These are phyloP conservation scores for Gossypium stocksii DNA, from an alignment of 345 rosid species.

Conservation along the genomic window DNA sequence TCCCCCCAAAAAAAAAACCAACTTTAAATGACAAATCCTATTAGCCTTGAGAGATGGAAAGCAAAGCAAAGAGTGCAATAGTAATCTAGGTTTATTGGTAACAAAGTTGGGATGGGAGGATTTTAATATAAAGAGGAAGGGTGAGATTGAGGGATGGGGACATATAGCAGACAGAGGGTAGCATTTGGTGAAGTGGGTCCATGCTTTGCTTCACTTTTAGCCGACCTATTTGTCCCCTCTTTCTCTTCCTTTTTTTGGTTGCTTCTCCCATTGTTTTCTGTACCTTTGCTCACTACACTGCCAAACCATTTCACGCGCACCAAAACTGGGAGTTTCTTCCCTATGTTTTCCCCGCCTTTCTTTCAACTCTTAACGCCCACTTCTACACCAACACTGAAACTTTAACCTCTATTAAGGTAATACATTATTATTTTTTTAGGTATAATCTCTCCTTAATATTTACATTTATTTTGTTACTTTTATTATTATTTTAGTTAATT, in stretches of 20 bases:
- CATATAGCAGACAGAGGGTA: slow-evolving; percentile 5
- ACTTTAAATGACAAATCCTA: not conserved
- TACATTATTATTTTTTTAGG: no score
- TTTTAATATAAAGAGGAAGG: not conserved
- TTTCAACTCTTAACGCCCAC: not conserved
- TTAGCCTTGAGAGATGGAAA: not conserved
- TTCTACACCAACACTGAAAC: no score
- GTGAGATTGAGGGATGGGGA: not conserved
- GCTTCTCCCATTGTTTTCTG: slow-evolving; percentile 9
- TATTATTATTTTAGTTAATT: no score
- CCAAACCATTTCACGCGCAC: slow-evolving; percentile 2
- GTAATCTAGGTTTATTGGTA: not conserved
- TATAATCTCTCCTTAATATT: no score
- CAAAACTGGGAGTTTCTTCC: not conserved
- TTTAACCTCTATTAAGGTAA: no score
- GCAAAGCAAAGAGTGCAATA: not conserved
- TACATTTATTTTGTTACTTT: no score
- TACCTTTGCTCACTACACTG: not conserved
- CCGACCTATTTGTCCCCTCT: slow-evolving; percentile 10
- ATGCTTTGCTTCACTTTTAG: slow-evolving; percentile 1
- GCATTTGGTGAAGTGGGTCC: slow-evolving; percentile 11
- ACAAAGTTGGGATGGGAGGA: not conserved
- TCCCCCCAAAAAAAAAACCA: not conserved
- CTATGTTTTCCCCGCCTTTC: not conserved
- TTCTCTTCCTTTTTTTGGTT: not conserved